Evolutionary conservation across 306 rosid genomes (phyloP).

Genomic region (Quercus suber): DNA sequence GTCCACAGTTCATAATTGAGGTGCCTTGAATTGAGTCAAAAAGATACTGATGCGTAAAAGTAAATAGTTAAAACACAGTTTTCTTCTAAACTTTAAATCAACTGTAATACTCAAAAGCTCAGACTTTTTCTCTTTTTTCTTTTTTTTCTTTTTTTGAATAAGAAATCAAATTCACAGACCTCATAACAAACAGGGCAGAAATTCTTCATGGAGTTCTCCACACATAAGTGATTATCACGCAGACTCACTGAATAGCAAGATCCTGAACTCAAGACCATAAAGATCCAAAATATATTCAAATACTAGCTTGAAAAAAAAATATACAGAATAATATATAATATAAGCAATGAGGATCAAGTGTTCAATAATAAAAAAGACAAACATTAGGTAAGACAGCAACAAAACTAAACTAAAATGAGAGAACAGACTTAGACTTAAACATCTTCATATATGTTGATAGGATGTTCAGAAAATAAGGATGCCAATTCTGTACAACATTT

Average conservation of each 20-base stretch:
- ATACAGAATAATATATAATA: not conserved
- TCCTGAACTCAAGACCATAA: slow-evolving; percentile 35
- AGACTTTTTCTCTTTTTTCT: too few relatives aligned
- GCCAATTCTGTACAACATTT: not conserved
- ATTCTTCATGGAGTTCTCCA: slow-evolving; percentile 73
- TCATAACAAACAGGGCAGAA: slow-evolving; percentile 75
- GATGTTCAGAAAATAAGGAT: too few relatives aligned
- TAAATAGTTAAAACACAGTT: slow-evolving; percentile 26
- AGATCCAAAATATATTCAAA: not conserved
- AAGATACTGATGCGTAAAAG: slow-evolving; percentile 50
- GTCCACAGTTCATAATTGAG: slow-evolving; percentile 61
- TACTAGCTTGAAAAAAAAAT: not conserved
- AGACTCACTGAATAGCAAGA: slow-evolving; percentile 51
- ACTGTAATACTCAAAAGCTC: slow-evolving; percentile 7
- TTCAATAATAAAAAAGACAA: not conserved
- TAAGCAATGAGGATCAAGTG: not conserved
- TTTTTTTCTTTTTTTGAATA: too few relatives aligned
- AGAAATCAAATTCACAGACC: slow-evolving; percentile 37
- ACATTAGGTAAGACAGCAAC: too few relatives aligned
- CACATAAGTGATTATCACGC: slow-evolving; percentile 60
- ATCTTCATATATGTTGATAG: too few relatives aligned
- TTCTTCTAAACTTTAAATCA: not conserved
- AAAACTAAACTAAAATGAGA: too few relatives aligned
- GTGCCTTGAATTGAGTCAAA: slow-evolving; percentile 63
- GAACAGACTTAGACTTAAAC: too few relatives aligned